Evolutionary conservation across 116 monocot species (phyloP), one percentile per base, ranked within the genome.

Genomic region (Dioscorea cayenensis): DNA sequence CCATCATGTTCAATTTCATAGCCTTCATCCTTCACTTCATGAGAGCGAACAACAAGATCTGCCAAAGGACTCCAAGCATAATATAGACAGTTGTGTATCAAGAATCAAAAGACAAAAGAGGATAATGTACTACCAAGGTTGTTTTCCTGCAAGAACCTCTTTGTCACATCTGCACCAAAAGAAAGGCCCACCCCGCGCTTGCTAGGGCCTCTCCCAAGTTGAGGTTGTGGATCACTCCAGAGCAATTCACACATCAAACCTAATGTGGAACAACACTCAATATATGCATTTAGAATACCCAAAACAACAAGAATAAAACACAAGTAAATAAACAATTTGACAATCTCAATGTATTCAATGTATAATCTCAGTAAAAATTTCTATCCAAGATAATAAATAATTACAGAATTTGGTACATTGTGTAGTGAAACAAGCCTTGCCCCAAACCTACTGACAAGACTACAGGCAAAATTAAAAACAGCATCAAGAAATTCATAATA

Each of bases 101-200:
- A 43, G 4, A 43, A 22, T 69, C 20, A 50, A 64, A 12, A 51
- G 22, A 63, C 10, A 60, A 14, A 69, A 28, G 29, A 37, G 19
- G 28, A 32, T 50, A 52, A 50, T 19, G 20, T 12, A 60, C 37
- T 80, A 94, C 99, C 94, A 67, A 99, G 81, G 76, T 89, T 91
- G 72, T 99, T 99, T 72, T 99, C 99, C 51, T 82, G 66, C 78
- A 99, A 72, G 78, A 99, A 99, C 66, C 79, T 86, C 67, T 94
- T 84, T 1, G 99, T 99, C 59, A 99, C 91, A 79, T 99, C 99
- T 80, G 74, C 94, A 69, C 94, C 99, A 84, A 99, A 99, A 19
- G 94, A 84, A 80, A 99, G 99, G 65, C 94, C 99, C n/a, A 94
- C 99, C 28, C 99, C 99, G 28, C 99, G 84, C 75, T 99, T 99